Percentiles rank a stretch among this genome's conserved stretches.
Evolutionary conservation across 805 yeast species (phyloP).

Genomic region (Candida nemodendra): DNA sequence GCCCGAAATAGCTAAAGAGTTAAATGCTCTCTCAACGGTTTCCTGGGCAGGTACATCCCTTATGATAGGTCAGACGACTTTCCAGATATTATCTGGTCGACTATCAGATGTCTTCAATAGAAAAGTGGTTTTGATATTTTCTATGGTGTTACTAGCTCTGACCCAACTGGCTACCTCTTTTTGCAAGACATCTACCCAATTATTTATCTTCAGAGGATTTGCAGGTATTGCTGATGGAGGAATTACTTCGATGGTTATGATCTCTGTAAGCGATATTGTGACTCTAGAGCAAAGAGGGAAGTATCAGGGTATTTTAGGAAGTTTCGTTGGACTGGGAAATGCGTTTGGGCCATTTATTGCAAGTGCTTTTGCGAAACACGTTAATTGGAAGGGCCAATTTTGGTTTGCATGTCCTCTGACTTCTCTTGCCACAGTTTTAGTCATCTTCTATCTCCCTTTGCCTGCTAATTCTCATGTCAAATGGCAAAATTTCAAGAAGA

Average conservation of each 20-base stretch:
- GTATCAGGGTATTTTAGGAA: constrained; percentile 55
- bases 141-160: constrained; percentile 39
- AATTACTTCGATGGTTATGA: constrained; percentile 48
- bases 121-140: constrained; percentile 41
- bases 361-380: constrained; percentile 44
- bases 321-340: constrained; percentile 50
- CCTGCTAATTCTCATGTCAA: constrained; percentile 31
- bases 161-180: constrained; percentile 53
- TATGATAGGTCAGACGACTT: constrained; percentile 48
- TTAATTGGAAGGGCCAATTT: constrained; percentile 54
- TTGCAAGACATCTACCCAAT: constrained; percentile 46
- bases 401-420: constrained; percentile 46
- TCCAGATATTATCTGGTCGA: constrained; percentile 54
- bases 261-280: constrained; percentile 52
- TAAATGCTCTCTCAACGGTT: constrained; percentile 43
- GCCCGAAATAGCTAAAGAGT: constrained; percentile 46
- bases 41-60: constrained; percentile 61
- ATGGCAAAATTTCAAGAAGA: constrained; percentile 40
- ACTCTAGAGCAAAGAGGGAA: constrained; percentile 53
- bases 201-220: constrained; percentile 51
- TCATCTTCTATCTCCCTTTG: constrained; percentile 35
- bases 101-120: constrained; percentile 56
- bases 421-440: constrained; percentile 31
- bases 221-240: constrained; percentile 61
- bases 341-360: constrained; percentile 57